Percentiles rank a stretch among this genome's conserved stretches.
phyloP scores from a whole-genome alignment of 2,329 filamentous ascomycete species.

The Emmonsiellopsis sp. region DNA sequence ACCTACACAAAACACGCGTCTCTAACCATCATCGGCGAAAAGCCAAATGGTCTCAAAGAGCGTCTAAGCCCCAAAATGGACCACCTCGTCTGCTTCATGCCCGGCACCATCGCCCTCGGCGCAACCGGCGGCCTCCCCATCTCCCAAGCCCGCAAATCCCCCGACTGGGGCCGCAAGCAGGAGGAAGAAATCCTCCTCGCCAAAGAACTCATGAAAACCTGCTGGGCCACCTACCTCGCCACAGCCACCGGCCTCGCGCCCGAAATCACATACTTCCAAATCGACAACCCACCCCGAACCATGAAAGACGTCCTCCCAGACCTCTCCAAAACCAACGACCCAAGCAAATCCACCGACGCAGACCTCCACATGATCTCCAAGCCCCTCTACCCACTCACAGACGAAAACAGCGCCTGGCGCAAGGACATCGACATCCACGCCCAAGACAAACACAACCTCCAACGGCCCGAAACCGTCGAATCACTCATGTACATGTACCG shows the following conservation, averaged over 20 bases:
- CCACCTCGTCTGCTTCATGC: conserved; percentile 94
- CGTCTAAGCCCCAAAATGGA: conserved; percentile 85
- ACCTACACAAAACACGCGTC: conserved; percentile 74
- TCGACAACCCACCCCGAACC: conserved; percentile 57
- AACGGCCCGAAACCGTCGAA: conserved; percentile 94
- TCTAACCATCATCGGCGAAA: conserved; percentile 84
- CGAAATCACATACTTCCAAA: conserved; percentile 87
- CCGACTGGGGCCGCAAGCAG: conserved; percentile 66
- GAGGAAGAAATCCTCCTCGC: conserved; percentile 84
- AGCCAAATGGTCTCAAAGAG: conserved; percentile 61
- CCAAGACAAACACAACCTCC: conserved; percentile 86
- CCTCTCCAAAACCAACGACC: conserved; percentile 16
- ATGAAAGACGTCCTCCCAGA: conserved; percentile 30
- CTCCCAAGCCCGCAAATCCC: conserved; percentile 61
- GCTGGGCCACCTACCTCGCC: conserved; percentile 93
- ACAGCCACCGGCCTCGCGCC: conserved; percentile 86
- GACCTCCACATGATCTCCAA: conserved; percentile 28
- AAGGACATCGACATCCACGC: conserved; percentile 69
- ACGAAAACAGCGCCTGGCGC: conserved; percentile 49
- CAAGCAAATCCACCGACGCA: conserved; percentile 13
- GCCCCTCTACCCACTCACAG: conserved; percentile 22
- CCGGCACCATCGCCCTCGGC: conserved; percentile 84
- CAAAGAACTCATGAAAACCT: conserved; percentile 87
- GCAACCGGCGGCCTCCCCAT: conserved; percentile 72
- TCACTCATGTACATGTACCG: conserved; percentile 97